Conservation (phyloP, 495 filamentous ascomycete genomes). For the Aspergillus homomorphus region DNA sequence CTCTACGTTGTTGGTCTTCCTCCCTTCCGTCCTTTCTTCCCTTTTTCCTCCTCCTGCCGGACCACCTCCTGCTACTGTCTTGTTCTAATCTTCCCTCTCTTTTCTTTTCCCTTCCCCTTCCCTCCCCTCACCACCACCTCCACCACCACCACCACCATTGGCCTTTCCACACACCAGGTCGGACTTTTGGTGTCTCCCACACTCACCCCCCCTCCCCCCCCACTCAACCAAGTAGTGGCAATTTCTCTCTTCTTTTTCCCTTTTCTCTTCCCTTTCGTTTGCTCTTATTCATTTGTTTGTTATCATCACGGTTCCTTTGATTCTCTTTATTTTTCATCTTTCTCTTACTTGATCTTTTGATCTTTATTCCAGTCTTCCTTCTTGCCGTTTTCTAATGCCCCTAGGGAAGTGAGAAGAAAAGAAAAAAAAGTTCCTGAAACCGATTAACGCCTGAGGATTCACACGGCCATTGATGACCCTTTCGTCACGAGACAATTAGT, state of each 20-base stretch:
- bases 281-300: constrained; percentile 4
- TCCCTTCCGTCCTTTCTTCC: constrained; percentile 14
- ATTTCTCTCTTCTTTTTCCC: constrained; percentile 13
- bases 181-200: not conserved
- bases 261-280: constrained; percentile 7
- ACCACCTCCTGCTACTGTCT: constrained; percentile 7
- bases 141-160: not conserved
- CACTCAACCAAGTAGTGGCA: constrained; percentile 17
- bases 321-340: constrained; percentile 10
- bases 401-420: constrained; percentile 15
- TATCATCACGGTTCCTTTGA: constrained; percentile 1
- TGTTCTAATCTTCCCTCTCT: constrained; percentile 1
- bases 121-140: constrained; percentile 6
- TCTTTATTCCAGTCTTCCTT: constrained; percentile 2
- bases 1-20: not conserved
- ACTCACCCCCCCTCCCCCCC: not conserved
- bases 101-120: constrained; percentile 4
- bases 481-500: constrained; percentile 24
- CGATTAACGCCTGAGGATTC: constrained; percentile 29
- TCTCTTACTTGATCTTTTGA: constrained; percentile 17
- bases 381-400: constrained; percentile 15
- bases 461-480: constrained; percentile 25
- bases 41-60: constrained; percentile 6
- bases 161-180: not conserved
- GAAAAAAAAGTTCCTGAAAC: constrained; percentile 18